Percentiles rank a stretch among this genome's conserved stretches.
These are phyloP conservation scores for Picea glauca DNA, from an alignment of 75 land plant species.

Conservation along the genomic window DNA sequence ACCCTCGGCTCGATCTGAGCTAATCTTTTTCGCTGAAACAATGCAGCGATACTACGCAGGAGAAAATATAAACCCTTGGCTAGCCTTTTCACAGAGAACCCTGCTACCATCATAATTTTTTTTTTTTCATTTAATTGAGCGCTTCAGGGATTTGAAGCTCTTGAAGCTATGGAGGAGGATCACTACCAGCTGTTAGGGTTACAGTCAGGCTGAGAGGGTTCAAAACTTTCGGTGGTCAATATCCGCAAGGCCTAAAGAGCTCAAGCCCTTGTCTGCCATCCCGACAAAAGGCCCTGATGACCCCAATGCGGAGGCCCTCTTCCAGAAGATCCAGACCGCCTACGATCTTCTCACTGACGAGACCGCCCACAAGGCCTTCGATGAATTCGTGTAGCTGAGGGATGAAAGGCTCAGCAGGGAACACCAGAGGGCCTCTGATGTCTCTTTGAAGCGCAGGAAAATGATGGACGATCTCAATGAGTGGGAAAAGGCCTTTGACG, in stretches of 20 bases:
- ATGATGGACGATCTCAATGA: no score
- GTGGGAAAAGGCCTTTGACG: no score
- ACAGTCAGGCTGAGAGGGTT: slow-evolving; percentile 61
- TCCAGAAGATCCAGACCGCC: slow-evolving; percentile 64
- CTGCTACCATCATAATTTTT: no score
- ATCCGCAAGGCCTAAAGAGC: slow-evolving; percentile 68
- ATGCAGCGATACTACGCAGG: no score
- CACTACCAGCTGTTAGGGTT: slow-evolving; percentile 72
- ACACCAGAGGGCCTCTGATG: no score
- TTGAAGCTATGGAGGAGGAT: slow-evolving; percentile 18
- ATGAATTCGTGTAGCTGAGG: slow-evolving; percentile 55
- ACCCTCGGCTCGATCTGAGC: no score
- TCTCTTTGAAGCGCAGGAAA: no score
- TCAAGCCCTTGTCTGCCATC: slow-evolving; percentile 65
- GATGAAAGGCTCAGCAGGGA: not conserved
- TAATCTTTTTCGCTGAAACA: no score
- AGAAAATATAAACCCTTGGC: no score
- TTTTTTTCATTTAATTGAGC: no score
- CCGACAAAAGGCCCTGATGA: slow-evolving; percentile 87
- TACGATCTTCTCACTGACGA: slow-evolving; percentile 75
- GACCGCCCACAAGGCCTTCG: slow-evolving; percentile 65
- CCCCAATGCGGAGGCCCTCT: slow-evolving; percentile 72
- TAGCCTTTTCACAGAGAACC: no score
- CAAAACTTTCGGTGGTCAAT: slow-evolving; percentile 39
- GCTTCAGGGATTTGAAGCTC: no score